Conservation (phyloP, 2,329 filamentous ascomycete species). For the Phaeosphaeriaceae sp. region DNA sequence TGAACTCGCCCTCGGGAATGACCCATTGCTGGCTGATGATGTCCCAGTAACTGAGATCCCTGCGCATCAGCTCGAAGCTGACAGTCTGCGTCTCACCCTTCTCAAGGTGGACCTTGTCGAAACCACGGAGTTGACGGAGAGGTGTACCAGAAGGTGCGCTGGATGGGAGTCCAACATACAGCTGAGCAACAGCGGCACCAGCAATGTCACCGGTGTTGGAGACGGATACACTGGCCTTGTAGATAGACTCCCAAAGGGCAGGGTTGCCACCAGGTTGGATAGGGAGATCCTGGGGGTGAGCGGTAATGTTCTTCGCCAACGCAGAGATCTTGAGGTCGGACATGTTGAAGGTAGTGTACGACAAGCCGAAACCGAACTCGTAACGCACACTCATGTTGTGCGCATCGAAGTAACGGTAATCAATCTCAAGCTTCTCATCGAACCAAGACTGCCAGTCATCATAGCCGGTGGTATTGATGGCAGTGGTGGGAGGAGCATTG, state of each 20-base stretch:
- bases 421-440: conserved; percentile 72
- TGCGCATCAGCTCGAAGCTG: conserved; percentile 71
- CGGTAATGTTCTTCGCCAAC: conserved; percentile 65
- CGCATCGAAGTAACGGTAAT: conserved; percentile 78
- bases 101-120: conserved; percentile 61
- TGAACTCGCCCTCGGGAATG: conserved; percentile 50
- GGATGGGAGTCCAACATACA: conserved; percentile 61
- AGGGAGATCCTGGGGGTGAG: conserved; percentile 54
- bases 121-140: conserved; percentile 53
- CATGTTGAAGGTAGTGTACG: conserved; percentile 79
- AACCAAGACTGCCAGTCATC: conserved; percentile 61
- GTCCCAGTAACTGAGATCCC: conserved; percentile 90
- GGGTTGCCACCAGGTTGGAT: conserved; percentile 55
- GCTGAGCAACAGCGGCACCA: conserved; percentile 63
- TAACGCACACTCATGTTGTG: conserved; percentile 71
- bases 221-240: conserved; percentile 70
- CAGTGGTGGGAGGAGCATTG: conserved; percentile 48
- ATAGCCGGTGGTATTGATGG: conserved; percentile 48
- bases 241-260: conserved; percentile 70
- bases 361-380: conserved; percentile 80
- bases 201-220: conserved; percentile 69
- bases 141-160: conserved; percentile 67
- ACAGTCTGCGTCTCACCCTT: conserved; percentile 71
- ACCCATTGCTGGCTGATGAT: conserved; percentile 79
- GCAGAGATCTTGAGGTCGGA: conserved; percentile 66